A percentile compares a stretch with the other conserved stretches of the same genome.
phyloP scores from a whole-genome alignment of 192 early-diverging fungal genomes.

The Diversispora eburnea region DNA sequence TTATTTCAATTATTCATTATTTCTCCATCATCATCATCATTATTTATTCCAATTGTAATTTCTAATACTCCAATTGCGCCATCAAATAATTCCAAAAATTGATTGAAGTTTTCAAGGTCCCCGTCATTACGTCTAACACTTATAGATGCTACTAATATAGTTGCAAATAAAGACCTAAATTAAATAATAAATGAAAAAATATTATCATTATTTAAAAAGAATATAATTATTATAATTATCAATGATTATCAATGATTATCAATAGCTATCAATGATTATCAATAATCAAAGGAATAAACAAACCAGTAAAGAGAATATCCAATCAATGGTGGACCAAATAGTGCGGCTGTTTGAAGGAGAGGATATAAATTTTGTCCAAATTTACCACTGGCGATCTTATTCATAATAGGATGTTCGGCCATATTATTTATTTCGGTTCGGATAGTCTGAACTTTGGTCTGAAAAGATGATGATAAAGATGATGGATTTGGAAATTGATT shows the following conservation, averaged over 20 bases:
- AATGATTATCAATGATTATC: no score
- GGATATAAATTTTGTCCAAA: slow-evolving; percentile 18
- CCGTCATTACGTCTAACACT: slow-evolving; percentile 3
- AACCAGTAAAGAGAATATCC: slow-evolving; percentile 26
- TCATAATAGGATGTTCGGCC: slow-evolving; percentile 11
- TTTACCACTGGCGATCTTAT: slow-evolving; percentile 5
- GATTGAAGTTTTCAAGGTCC: slow-evolving; percentile 16
- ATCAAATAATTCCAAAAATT: slow-evolving; percentile 24
- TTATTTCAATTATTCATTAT: no score
- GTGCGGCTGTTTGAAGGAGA: not conserved
- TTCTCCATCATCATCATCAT: not conserved
- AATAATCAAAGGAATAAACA: not conserved
- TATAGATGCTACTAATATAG: not conserved
- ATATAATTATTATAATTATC: not conserved
- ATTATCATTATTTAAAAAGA: not conserved
- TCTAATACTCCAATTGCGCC: not conserved
- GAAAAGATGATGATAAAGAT: not conserved
- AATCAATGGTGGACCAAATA: slow-evolving; percentile 10
- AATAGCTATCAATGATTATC: no score
- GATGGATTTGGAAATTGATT: no score
- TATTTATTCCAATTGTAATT: not conserved
- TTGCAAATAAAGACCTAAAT: slow-evolving; percentile 7
- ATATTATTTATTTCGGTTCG: not conserved
- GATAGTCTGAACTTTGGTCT: slow-evolving; percentile 12
- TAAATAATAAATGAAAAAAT: not conserved